These are phyloP conservation scores for Trichoderma sp. DNA, from an alignment of 2,329 filamentous ascomycete species.

Conservation along the genomic window DNA sequence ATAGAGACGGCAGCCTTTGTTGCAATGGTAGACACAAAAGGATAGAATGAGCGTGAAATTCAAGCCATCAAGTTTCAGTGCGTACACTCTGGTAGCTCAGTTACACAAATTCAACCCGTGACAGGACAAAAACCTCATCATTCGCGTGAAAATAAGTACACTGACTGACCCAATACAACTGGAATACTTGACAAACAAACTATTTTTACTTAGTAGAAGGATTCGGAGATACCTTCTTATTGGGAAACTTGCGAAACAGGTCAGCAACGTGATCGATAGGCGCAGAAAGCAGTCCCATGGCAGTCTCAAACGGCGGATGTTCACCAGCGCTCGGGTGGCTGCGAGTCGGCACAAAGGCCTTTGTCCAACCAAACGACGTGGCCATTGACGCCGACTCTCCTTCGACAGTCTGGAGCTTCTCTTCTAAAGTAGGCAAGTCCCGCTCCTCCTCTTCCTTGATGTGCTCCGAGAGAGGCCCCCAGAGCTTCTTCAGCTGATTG, in stretches of 20 bases:
- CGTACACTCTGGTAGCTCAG: neutral
- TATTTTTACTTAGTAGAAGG: neutral
- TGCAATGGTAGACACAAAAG: neutral
- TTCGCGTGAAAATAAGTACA: neutral
- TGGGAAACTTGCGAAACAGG: neutral
- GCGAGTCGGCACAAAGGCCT: constrained; percentile 52
- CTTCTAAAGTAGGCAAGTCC: neutral
- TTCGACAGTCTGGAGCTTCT: neutral
- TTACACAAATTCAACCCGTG: neutral
- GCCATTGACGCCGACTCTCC: constrained; percentile 30
- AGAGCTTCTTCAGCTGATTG: neutral
- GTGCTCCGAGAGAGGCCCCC: neutral
- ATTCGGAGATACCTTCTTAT: neutral
- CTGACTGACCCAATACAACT: neutral
- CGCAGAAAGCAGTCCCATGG: neutral
- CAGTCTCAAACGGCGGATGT: constrained; percentile 51
- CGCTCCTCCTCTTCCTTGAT: constrained; percentile 4
- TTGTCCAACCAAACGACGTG: constrained; percentile 49
- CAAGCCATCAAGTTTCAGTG: neutral
- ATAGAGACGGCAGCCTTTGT: neutral
- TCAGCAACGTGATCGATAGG: neutral
- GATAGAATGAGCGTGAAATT: neutral
- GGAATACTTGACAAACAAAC: neutral
- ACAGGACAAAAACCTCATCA: too few species aligned
- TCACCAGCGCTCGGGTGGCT: constrained; percentile 51